These are phyloP conservation scores for Brasilioporus rufonigricans DNA, from an alignment of 768 basidiomycete species.

Conservation along the genomic window DNA sequence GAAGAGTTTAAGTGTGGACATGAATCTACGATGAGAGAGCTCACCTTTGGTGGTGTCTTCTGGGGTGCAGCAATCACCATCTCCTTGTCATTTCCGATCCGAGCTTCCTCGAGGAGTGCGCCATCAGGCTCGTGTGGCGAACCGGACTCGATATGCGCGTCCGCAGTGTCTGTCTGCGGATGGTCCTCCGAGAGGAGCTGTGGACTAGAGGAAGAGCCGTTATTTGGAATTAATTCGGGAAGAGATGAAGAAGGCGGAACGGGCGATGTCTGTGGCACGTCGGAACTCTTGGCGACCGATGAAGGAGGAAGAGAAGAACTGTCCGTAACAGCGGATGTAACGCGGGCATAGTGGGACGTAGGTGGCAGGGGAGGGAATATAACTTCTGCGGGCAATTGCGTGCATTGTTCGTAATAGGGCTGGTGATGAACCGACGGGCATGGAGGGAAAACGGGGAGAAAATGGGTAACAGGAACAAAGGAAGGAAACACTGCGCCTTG, in stretches of 20 bases:
- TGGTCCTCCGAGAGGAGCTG: constrained; percentile 36
- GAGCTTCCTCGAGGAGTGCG: constrained; percentile 7
- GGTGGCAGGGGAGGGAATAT: constrained; percentile 75
- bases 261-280: constrained; percentile 27
- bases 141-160: constrained; percentile 17
- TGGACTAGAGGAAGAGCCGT: constrained; percentile 68
- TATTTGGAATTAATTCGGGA: constrained; percentile 63
- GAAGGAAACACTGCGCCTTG: constrained; percentile 19
- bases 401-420: constrained; percentile 66
- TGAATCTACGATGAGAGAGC: background rate
- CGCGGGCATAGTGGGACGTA: constrained; percentile 39
- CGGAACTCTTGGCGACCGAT: constrained; percentile 21
- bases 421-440: constrained; percentile 66
- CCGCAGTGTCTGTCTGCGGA: constrained; percentile 12
- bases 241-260: constrained; percentile 40
- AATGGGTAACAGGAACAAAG: constrained; percentile 24
- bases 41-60: constrained; percentile 31
- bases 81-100: constrained; percentile 13
- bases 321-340: constrained; percentile 15
- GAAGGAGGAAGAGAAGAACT: constrained; percentile 22
- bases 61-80: constrained; percentile 15
- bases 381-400: constrained; percentile 57
- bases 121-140: constrained; percentile 14
- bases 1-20: background rate
- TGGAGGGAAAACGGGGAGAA: constrained; percentile 46